phyloP scores from a whole-genome alignment of 2,329 filamentous ascomycete species.

The Metarhizium brunneum region DNA sequence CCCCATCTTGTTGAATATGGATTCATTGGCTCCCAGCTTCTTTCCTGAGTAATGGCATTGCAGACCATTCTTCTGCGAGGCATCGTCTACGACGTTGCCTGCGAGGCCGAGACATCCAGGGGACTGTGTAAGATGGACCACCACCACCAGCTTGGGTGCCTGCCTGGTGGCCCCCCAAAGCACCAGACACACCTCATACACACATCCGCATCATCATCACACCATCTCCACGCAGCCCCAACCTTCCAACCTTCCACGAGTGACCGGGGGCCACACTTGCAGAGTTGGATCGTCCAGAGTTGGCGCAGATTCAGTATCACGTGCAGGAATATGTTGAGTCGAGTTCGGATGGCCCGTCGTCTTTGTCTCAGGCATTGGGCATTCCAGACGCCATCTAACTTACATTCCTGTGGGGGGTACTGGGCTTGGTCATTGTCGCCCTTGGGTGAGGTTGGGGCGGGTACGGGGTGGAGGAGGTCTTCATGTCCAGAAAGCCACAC shows the following conservation, averaged over 20 bases:
- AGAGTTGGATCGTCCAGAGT: slow-evolving; percentile 8
- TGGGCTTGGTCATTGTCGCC: slow-evolving; percentile 23
- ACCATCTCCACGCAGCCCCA: not conserved
- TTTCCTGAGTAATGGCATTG: not conserved
- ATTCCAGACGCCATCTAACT: slow-evolving; percentile 22
- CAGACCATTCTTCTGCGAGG: slow-evolving; percentile 8
- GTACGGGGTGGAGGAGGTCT: slow-evolving; percentile 1
- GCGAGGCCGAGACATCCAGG: slow-evolving; percentile 10
- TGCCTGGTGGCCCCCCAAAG: not conserved
- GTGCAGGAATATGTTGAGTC: slow-evolving; percentile 13
- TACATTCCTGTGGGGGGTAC: slow-evolving; percentile 17
- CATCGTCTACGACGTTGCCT: slow-evolving; percentile 6
- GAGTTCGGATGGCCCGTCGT: slow-evolving; percentile 19
- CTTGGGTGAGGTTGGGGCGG: slow-evolving; percentile 20
- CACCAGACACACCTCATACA: not conserved
- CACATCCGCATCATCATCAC: not conserved
- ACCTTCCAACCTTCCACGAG: slow-evolving; percentile 4
- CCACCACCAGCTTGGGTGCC: not conserved
- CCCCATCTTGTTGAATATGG: not conserved
- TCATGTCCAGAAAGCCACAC: slow-evolving; percentile 5
- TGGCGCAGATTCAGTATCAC: slow-evolving; percentile 14
- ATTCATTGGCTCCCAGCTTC: not conserved
- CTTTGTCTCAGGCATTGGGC: slow-evolving; percentile 26
- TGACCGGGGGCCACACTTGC: slow-evolving; percentile 9
- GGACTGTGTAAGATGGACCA: slow-evolving; percentile 2